phyloP scores from a whole-genome alignment of 164 flowering plant species.

The Warburgia ugandensis region DNA sequence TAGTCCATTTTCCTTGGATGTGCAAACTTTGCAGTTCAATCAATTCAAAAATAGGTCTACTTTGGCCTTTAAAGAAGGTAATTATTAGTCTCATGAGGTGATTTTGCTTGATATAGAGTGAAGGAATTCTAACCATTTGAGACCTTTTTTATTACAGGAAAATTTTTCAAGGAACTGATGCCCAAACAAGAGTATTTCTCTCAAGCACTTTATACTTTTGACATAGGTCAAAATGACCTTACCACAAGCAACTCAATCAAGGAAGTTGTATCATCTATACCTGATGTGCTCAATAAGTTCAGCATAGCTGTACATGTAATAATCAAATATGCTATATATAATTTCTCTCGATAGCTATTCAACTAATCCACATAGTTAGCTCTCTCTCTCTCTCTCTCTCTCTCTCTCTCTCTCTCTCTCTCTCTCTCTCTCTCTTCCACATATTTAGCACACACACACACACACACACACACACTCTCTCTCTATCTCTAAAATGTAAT shows the following conservation, averaged over 20 bases:
- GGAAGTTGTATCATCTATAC: conserved; percentile 28
- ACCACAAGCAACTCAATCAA: conserved; percentile 28
- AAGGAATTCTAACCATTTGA: not conserved
- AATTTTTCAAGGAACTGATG: conserved; percentile 21
- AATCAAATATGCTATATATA: no score
- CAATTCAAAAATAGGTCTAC: no score
- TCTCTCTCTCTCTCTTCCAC: no score
- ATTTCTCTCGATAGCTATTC: not conserved
- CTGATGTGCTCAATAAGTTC: conserved; percentile 37
- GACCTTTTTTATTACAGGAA: not conserved
- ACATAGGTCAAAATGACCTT: conserved; percentile 49
- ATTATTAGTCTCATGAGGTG: not conserved
- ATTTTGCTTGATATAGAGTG: not conserved
- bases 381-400: not conserved
- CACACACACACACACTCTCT: no score
- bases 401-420: no score
- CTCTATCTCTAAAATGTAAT: no score
- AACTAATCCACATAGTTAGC: not conserved
- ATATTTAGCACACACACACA: not conserved
- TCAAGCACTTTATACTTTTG: conserved; percentile 39
- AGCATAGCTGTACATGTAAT: conserved; percentile 29
- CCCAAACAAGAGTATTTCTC: conserved; percentile 32
- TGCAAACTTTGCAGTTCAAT: not conserved
- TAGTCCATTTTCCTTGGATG: not conserved
- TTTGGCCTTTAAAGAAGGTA: not conserved